Evolutionary conservation across 768 basidiomycete species (phyloP), one percentile per base, ranked within the genome.

Genomic region (Termitomyces bulborhizus): DNA sequence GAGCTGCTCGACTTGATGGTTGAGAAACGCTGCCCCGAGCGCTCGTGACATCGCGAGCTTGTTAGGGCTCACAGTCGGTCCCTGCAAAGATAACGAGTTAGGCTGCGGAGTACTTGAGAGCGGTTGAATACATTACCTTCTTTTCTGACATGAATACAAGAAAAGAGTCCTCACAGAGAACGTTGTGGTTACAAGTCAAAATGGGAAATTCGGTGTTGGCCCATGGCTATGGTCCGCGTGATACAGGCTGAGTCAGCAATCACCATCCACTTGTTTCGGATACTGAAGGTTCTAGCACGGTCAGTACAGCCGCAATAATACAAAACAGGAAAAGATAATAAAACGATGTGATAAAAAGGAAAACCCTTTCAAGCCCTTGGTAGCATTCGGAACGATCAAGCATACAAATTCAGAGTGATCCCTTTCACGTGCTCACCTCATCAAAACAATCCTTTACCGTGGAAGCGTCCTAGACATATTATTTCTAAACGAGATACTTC

Each of bases 1-100:
- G 52, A 93, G 84, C 64, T 92, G 87, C 62, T 92, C 88, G 43
- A 93, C 91, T 63, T 93, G 90, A 62, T 93, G 90, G 59, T 80
- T 87, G 56, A 93, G 79, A 66, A 92, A 92, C 2, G 91, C 91
- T 29, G 90, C 90, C 18, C 91, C 91, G 39, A 93, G 81, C 1
- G 91, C 90, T 58, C 85, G 82, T 54, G 90, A 92, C 88, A 93
- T 89, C 55, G 88, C 88, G 41, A 88, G 67, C 67, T 86, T 87
- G 69, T 80, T 83, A 31, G 73, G 65, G 34, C 67, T 67, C 24
- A 67, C 62, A 49, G 71, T 64, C 9, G 67, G 62, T 45, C 64
- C 60, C 64, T 68, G 51, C 48, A 15, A 18, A 5, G 31, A 39
- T 21, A 4, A 8, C 8, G 8, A 24, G 9, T 50, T 1, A 42